Evolutionary conservation across 140 eudicot species (phyloP), one percentile per base, ranked within the genome.

Genomic region (Bidens hawaiensis): DNA sequence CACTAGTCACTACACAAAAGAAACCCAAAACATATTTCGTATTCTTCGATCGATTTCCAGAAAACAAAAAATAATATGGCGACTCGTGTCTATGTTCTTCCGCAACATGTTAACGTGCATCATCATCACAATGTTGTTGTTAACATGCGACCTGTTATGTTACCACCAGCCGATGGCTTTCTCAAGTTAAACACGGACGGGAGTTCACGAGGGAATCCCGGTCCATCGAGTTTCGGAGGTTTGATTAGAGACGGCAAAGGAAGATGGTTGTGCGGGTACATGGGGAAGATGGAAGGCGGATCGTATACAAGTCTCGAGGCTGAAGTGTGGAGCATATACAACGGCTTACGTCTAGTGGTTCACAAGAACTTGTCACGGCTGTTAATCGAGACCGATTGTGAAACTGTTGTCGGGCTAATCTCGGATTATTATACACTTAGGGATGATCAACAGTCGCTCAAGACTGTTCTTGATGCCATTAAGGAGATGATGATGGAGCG

Each of bases 151-250:
- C n/a, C n/a, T n/a, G n/a, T n/a, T n/a, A n/a, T n/a, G n/a, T n/a
- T n/a, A n/a, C n/a, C n/a, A n/a, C n/a, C 36, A 30, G 36, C 36
- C 1, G 36, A 30, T 30, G 36, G 8, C 8, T 6, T 30, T n/a
- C 26, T 27, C 3, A 64, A 64, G 47, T 47, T 64, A 47, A 49
- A 65, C 36, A 31, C 61, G 22, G 50, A 49, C 2, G 70, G 70
- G 24, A 65, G 70, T 65, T 65, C 70, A 11, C 48, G 8, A 49
- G 61, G 70, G 49, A 65, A 65, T 18, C 61, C 60, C 1, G 70
- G 70, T 50, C 61, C 38, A 7, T 49, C 50, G 12, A 65, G 70
- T 2, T 49, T 16, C 4, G 70, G 70, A 5, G 70, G 61, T 12
- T 14, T 65, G 23, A 18, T 49, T 17, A 49, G 70, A 50, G 36